phyloP scores from a whole-genome alignment of 768 basidiomycete genomes.

The Daedaleopsis sinensis region DNA sequence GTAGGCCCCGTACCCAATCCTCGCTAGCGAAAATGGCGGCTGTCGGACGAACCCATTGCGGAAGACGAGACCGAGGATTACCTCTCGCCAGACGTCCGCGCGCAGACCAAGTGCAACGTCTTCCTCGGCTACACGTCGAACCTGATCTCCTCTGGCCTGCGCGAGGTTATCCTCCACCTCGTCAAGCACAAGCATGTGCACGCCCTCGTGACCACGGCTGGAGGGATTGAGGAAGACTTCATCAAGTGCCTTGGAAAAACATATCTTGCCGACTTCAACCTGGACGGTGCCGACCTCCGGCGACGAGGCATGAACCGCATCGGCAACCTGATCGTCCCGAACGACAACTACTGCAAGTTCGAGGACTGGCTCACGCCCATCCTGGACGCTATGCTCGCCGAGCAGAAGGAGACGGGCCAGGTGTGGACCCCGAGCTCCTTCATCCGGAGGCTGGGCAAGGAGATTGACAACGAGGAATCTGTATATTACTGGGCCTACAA shows the following conservation, averaged over 20 bases:
- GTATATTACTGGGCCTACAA: constrained; percentile 99
- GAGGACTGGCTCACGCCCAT: constrained; percentile 99
- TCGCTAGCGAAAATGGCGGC: constrained; percentile 79
- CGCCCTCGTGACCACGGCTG: constrained; percentile 94
- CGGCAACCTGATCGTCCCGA: constrained; percentile 94
- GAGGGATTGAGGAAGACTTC: constrained; percentile 98
- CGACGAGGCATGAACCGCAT: constrained; percentile 95
- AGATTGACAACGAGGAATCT: constrained; percentile 95
- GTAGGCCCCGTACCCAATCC: neutral
- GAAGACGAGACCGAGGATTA: constrained; percentile 75
- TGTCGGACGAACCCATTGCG: constrained; percentile 79
- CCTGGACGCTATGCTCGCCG: constrained; percentile 85
- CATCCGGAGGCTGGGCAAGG: constrained; percentile 91
- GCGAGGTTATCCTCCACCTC: constrained; percentile 89
- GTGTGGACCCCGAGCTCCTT: constrained; percentile 96
- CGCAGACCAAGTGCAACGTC: constrained; percentile 77
- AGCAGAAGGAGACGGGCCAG: constrained; percentile 71
- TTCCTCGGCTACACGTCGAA: constrained; percentile 99
- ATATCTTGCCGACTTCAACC: constrained; percentile 89
- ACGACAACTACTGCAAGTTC: constrained; percentile 99
- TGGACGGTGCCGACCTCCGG: constrained; percentile 87
- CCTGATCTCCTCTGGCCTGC: constrained; percentile 94
- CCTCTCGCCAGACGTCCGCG: constrained; percentile 58
- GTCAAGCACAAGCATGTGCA: constrained; percentile 92
- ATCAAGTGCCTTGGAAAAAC: constrained; percentile 99